Percentiles rank a stretch among this genome's conserved stretches.
phyloP scores from a whole-genome alignment of 164 flowering plant genomes.

The Aristolochia contorta region DNA sequence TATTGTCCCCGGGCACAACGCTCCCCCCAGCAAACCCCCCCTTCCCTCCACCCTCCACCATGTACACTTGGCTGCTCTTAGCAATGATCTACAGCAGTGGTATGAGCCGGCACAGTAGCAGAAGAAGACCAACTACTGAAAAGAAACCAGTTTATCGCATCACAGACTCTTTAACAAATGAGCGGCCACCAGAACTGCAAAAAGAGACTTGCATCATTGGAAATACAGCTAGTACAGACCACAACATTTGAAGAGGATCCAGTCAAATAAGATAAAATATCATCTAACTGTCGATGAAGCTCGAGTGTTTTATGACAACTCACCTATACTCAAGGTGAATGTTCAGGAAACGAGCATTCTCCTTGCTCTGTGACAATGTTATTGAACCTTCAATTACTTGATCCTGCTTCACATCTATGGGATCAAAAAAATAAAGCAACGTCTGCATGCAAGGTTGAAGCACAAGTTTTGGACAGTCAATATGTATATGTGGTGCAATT shows the following conservation, averaged over 20 bases:
- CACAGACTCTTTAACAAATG: conserved; percentile 73
- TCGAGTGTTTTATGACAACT: conserved; percentile 19
- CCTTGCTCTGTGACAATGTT: conserved; percentile 78
- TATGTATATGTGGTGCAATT: background rate
- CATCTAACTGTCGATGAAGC: too few relatives aligned
- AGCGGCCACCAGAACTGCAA: conserved; percentile 76
- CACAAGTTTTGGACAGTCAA: background rate
- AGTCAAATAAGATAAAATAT: background rate
- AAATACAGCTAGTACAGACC: background rate
- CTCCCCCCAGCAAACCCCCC: too few relatives aligned
- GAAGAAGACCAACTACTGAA: too few relatives aligned
- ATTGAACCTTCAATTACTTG: conserved; percentile 86
- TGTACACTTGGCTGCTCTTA: too few relatives aligned
- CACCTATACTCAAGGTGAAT: conserved; percentile 83
- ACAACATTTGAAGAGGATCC: background rate
- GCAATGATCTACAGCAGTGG: too few relatives aligned
- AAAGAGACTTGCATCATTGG: background rate
- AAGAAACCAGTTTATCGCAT: conserved; percentile 35
- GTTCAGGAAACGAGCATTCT: conserved; percentile 77
- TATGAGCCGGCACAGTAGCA: too few relatives aligned
- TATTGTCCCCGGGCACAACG: too few relatives aligned
- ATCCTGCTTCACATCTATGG: conserved; percentile 84
- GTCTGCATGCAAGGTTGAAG: conserved; percentile 46
- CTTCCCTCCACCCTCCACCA: too few relatives aligned
- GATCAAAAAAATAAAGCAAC: conserved; percentile 77